Evolutionary conservation across 2,329 filamentous ascomycete species (phyloP), one percentile per base, ranked within the genome.

Genomic region (Ceratocystiopsis minuta): DNA sequence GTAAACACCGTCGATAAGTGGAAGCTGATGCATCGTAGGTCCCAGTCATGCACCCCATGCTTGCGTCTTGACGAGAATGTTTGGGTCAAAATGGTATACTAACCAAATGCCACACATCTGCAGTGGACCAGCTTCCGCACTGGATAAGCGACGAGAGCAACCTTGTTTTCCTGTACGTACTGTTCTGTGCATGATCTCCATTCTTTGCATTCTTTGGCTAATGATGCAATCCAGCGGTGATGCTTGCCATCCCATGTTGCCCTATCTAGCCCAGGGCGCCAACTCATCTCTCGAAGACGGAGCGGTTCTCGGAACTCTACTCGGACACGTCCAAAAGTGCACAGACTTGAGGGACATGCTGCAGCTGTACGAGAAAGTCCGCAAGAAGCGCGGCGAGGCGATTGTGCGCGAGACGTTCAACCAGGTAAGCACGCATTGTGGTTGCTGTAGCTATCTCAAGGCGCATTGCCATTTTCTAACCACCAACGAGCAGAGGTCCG

Each of bases 201-300:
- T 20, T 20, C 20, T 20, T 20, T 4, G 7, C 20, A 20, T 20
- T 20, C 20, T 20, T 4, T 20, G n/a, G n/a, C n/a, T n/a, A n/a
- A n/a, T n/a, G n/a, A n/a, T n/a, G n/a, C n/a, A n/a, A n/a, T n/a
- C n/a, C 33, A 35, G 34, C 4, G 64, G 63, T 2, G 64, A 67
- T 41, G 52, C 58, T 11, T 62, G 58, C 43, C 63, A 67, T 48
- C 62, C 63, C 0, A 66, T 64, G 52, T 56, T 67, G 5, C 64
- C 64, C 0, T 66, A 67, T 43, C 53, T 66, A 20, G 64, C 64
- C 0, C 61, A 65, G 46, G 64, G 64, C 7, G 62, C 62, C 1
- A 60, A 60, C 2, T 59, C 61, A 46, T 55, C 60, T 1, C 57
- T 59, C 4, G 63, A 67, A 46, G 63, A 66, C 41, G 62, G 58